A percentile compares a stretch with the other conserved stretches of the same genome.
These are phyloP conservation scores for Monosporozyma unispora DNA, from an alignment of 805 yeast genomes.

Conservation along the genomic window DNA sequence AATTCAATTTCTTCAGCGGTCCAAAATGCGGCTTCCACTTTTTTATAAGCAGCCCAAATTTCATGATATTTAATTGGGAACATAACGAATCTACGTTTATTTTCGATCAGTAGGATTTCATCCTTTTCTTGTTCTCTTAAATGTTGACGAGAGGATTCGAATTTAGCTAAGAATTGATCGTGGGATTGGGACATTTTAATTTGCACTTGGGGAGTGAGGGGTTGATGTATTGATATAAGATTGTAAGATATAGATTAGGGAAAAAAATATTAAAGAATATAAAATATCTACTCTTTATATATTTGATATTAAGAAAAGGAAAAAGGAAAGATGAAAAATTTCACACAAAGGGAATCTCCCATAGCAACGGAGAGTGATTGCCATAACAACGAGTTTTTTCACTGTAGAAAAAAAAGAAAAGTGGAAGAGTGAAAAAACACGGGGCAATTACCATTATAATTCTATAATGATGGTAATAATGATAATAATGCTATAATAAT, in stretches of 20 bases:
- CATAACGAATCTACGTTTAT: constrained; percentile 80
- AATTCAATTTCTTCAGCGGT: constrained; percentile 97
- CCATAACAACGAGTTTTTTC: too few species aligned
- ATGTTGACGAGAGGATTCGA: constrained; percentile 56
- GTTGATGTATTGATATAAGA: not conserved
- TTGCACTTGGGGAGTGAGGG: too few species aligned
- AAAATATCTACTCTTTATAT: not conserved
- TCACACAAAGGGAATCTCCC: not conserved
- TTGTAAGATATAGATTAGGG: too few species aligned
- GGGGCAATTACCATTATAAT: too few species aligned
- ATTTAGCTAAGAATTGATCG: constrained; percentile 45
- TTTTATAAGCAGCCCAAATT: constrained; percentile 97
- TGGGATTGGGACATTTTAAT: constrained; percentile 33
- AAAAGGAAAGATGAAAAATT: not conserved
- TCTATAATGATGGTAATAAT: too few species aligned
- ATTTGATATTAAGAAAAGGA: not conserved
- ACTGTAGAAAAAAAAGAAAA: constrained; percentile 1
- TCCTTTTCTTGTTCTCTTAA: constrained; percentile 68
- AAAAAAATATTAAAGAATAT: too few species aligned
- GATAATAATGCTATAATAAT: too few species aligned
- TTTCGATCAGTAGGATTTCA: constrained; percentile 82
- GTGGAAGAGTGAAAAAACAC: not conserved
- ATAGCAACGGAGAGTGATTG: not conserved
- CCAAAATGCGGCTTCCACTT: constrained; percentile 99
- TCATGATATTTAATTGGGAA: constrained; percentile 96